Base-by-base conservation (phyloP, 2,329 filamentous ascomycete species). In the Colletotrichum australisinense region DNA sequence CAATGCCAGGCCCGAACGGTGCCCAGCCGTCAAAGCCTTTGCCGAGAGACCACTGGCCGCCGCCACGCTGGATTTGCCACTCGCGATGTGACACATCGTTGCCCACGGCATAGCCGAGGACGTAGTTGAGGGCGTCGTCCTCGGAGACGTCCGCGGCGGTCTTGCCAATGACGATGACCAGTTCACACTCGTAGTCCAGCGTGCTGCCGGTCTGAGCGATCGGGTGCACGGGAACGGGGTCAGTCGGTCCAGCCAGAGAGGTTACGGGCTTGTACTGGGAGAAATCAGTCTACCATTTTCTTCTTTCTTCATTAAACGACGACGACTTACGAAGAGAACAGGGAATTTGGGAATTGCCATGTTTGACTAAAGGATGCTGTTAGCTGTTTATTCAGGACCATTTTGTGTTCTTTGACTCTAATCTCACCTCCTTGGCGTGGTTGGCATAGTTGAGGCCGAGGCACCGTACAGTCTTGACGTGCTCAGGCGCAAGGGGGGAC, bases 21-120 rank as follows among this genome's bases (percentile, higher is more conserved):
- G 92, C 93, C 91, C 93, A 95, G 75, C 91, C 91, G 81, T 95
- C 93, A 75, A 94, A 94, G 3, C 92, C 91, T 81, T 95, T 95
- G 49, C 92, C 93, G 16, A 93, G 83, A 1, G 87, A 88, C 92
- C 92, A 94, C 82, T 94, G 93, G 1, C 91, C 88, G 19, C 91
- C 91, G 19, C 92, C 92, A 53, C 86, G 88, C 80, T 91, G 88
- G 73, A 93, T 81, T 82, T 94, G 93, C 92, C 93, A 95, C 76
- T 94, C 92, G 53, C 93, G 90, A 82, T 94, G 93, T 12, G 92
- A 94, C n/a, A 96, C 89, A 80, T 96, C 94, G 81, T 96, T 94
- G 67, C 93, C 93, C 42, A 94, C 88, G 2, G 91, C 87, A 79
- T 95, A 95, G 5, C 94, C 94, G 2, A 95, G 85, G 3, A 95